Percentiles rank a stretch among this genome's conserved stretches.
Evolutionary conservation across 108 stramenopile species (phyloP).

Genomic region (Pseudonitzschia multiseries): DNA sequence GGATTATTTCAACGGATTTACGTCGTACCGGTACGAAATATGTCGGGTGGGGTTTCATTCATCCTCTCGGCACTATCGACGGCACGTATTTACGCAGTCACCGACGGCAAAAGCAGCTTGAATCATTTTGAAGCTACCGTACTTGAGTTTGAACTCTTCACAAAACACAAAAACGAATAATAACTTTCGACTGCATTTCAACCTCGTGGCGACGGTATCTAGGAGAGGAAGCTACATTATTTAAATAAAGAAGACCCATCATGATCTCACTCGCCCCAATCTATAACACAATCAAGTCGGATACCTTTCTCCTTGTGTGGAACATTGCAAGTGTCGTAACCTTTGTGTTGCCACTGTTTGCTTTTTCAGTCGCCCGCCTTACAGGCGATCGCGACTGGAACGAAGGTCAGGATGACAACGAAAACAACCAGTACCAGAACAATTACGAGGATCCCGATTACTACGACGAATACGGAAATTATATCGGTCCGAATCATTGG

Average conservation of each 20-base stretch:
- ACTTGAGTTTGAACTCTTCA: no score
- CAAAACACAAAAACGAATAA: no score
- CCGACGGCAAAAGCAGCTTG: no score
- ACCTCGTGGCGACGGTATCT: no score
- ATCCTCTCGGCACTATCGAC: no score
- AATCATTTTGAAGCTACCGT: no score
- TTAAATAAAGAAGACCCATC: neutral
- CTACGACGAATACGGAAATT: constrained; percentile 21
- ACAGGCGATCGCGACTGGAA: constrained; percentile 4
- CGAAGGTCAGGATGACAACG: constrained; percentile 6
- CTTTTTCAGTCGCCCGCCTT: constrained; percentile 16
- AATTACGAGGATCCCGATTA: constrained; percentile 7
- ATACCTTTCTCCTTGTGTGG: constrained; percentile 23
- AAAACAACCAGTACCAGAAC: constrained; percentile 6
- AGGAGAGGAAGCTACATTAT: no score
- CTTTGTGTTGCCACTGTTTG: constrained; percentile 19
- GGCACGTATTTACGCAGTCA: no score
- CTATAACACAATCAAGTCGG: neutral
- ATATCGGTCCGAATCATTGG: constrained; percentile 20
- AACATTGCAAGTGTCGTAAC: constrained; percentile 21
- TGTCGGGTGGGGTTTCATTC: no score
- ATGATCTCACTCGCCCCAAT: constrained; percentile 3
- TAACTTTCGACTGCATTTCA: no score
- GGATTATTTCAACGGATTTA: no score
- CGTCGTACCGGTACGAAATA: no score